A percentile compares a stretch with the other conserved stretches of the same genome.
Conservation (phyloP, 192 early-diverging fungal species). For the Spizellomyces punctatus region DNA sequence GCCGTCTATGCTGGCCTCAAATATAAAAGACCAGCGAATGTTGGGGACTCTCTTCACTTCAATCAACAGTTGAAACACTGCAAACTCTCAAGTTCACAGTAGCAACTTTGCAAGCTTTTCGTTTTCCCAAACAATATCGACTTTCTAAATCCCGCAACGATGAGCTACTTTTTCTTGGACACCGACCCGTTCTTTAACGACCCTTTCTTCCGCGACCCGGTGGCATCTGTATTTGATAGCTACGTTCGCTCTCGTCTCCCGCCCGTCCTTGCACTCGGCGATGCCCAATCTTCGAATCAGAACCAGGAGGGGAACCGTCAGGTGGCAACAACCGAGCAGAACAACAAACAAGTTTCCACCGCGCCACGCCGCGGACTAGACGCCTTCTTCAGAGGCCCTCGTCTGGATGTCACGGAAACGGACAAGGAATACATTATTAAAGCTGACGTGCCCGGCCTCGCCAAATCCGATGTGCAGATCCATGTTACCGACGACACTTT, state of each 20-base stretch:
- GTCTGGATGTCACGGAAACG: constrained; percentile 39
- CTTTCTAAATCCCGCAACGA: neutral
- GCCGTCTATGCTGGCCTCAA: no score
- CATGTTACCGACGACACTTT: constrained; percentile 32
- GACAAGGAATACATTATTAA: constrained; percentile 34
- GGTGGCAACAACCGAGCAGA: neutral
- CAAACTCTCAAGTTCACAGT: no score
- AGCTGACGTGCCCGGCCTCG: constrained; percentile 46
- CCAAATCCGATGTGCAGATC: constrained; percentile 41
- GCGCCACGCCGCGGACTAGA: neutral
- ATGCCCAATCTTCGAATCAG: neutral
- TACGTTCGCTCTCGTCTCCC: no score
- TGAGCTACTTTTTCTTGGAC: neutral
- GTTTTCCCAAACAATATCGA: no score
- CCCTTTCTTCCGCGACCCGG: constrained; percentile 7
- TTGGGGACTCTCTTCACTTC: no score
- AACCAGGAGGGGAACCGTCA: neutral
- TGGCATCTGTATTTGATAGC: neutral
- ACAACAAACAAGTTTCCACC: neutral
- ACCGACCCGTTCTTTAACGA: constrained; percentile 24
- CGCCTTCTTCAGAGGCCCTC: constrained; percentile 15
- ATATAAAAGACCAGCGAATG: no score
- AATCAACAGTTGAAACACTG: no score
- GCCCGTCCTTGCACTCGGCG: no score
- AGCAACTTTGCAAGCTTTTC: no score